A percentile compares a stretch with the other conserved stretches of the same genome.
These are phyloP conservation scores for Termitomyces sp. DNA, from an alignment of 768 basidiomycete species.

Conservation along the genomic window DNA sequence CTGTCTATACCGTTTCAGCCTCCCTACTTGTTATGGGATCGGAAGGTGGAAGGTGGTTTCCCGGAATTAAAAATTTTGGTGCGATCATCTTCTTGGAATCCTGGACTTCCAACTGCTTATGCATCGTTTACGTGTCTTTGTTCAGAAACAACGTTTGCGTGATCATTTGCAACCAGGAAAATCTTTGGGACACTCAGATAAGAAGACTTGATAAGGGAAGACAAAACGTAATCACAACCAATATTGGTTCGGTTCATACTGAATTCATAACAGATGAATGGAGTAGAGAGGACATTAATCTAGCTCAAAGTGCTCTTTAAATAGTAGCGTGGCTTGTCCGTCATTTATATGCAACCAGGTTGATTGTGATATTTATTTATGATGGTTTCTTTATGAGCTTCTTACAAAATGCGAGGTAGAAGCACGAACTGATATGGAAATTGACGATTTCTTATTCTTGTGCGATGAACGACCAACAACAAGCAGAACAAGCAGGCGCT, in stretches of 20 bases:
- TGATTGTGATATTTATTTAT: not conserved
- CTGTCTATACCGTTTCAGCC: slow-evolving; percentile 36
- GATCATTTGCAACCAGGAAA: slow-evolving; percentile 77
- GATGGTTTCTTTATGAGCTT: not conserved
- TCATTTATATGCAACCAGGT: too few species aligned
- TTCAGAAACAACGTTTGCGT: slow-evolving; percentile 83
- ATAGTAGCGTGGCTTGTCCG: too few species aligned
- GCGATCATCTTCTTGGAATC: not conserved
- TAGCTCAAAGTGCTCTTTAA: not conserved
- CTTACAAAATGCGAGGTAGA: not conserved
- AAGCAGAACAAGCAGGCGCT: not conserved
- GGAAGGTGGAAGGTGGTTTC: slow-evolving; percentile 88
- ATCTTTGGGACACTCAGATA: slow-evolving; percentile 87
- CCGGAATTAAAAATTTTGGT: slow-evolving; percentile 86
- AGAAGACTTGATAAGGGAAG: slow-evolving; percentile 21
- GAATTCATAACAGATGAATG: not conserved
- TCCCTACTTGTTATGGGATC: slow-evolving; percentile 72
- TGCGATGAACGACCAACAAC: not conserved
- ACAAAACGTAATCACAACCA: not conserved
- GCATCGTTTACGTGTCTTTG: not conserved
- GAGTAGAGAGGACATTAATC: not conserved
- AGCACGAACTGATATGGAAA: not conserved
- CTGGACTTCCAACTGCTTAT: not conserved
- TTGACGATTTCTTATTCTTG: not conserved
- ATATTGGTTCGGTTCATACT: not conserved